phyloP scores from a whole-genome alignment of 1,139 yeast species.

The Yamadazyma triangularis region DNA sequence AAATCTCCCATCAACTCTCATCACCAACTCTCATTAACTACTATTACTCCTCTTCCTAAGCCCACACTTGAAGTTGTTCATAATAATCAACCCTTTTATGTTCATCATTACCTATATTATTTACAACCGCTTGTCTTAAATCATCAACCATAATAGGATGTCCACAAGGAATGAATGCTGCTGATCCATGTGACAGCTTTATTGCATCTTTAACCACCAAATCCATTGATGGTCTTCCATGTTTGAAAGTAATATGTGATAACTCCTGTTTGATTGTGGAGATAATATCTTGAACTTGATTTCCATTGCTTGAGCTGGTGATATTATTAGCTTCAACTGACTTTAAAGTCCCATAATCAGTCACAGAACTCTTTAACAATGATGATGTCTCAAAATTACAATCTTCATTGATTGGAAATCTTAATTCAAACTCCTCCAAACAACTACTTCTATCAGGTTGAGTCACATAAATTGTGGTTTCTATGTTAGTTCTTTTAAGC shows the following conservation, averaged over 20 bases:
- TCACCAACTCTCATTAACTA: too few species aligned
- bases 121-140: constrained; percentile 30
- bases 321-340: constrained; percentile 3
- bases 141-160: constrained; percentile 50
- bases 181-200: constrained; percentile 31
- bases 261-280: constrained; percentile 15
- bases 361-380: background rate
- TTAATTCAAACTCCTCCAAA: constrained; percentile 17
- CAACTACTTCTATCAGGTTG: constrained; percentile 21
- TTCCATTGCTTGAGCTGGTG: constrained; percentile 3
- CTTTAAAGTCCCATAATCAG: too few species aligned
- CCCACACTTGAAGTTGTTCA: constrained; percentile 46
- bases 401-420: constrained; percentile 7
- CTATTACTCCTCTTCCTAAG: too few species aligned
- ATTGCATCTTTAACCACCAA: constrained; percentile 33
- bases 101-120: constrained; percentile 20
- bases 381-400: background rate
- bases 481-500: constrained; percentile 26
- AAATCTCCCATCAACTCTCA: too few species aligned
- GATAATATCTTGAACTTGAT: constrained; percentile 4
- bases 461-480: constrained; percentile 41
- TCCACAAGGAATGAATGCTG: constrained; percentile 46
- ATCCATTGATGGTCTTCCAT: constrained; percentile 43
- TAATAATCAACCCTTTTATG: constrained; percentile 41
- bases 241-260: constrained; percentile 32